These are phyloP conservation scores for Cladosporium sp. DNA, from an alignment of 2,329 filamentous ascomycete genomes.

Conservation along the genomic window DNA sequence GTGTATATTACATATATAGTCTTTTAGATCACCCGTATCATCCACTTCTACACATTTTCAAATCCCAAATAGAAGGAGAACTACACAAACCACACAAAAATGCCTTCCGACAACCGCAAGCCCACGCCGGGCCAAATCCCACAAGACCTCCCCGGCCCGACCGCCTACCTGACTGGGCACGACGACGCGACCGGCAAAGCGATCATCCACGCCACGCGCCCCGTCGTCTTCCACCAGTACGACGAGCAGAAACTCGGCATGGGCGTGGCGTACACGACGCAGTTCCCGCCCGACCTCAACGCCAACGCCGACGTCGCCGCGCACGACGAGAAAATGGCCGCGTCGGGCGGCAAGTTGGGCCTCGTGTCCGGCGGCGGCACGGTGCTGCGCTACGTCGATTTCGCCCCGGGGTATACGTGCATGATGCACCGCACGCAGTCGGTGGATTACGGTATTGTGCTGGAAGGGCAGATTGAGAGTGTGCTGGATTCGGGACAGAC, in stretches of 20 bases:
- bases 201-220: constrained; percentile 29
- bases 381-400: constrained; percentile 40
- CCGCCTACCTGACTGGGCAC: constrained; percentile 33
- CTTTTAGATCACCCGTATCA: not conserved
- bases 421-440: constrained; percentile 36
- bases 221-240: constrained; percentile 31
- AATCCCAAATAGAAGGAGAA: too few species aligned
- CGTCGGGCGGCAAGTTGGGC: constrained; percentile 40
- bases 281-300: constrained; percentile 46
- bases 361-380: constrained; percentile 48
- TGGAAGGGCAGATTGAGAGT: constrained; percentile 32
- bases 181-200: constrained; percentile 29
- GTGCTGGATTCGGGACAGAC: constrained; percentile 32
- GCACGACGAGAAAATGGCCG: constrained; percentile 42
- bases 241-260: constrained; percentile 46
- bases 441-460: constrained; percentile 35
- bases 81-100: not conserved
- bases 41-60: not conserved
- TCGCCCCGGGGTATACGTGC: constrained; percentile 30
- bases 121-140: constrained; percentile 29
- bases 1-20: not conserved
- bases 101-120: constrained; percentile 17
- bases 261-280: constrained; percentile 49
- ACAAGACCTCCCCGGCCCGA: constrained; percentile 28
- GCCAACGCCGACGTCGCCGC: constrained; percentile 44